Evolutionary conservation across 2,329 filamentous ascomycete genomes (phyloP), one percentile per base, ranked within the genome.

Genomic region (Dactylonectria estremocensis): DNA sequence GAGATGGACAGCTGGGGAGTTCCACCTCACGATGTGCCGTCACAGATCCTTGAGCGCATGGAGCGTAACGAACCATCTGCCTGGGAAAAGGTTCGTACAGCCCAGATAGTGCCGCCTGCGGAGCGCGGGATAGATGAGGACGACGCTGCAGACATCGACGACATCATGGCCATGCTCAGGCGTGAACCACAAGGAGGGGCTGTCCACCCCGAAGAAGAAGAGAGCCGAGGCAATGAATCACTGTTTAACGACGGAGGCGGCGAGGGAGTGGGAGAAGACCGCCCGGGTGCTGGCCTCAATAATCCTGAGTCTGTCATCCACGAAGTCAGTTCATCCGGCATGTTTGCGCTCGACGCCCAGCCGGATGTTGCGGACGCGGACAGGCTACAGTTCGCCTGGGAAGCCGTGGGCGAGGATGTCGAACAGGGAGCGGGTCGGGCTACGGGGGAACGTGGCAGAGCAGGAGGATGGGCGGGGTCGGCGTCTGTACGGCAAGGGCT

Each of bases 1-100:
- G 61, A 63, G 20, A 24, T 63, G 18, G 43, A 63, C 11, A 57
- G 61, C 10, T 63, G 43, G 52, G 52, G 11, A 0, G 22, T 11
- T 1, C 31, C 45, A 8, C 8, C 31, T 9, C 52, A 63, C 16
- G 16, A 22, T 14, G 31, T 57, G 16, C 61, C 52, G 3, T 2
- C 8, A 3, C 22, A 31, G n/a, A 24, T 63, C 3, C 49, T 40
- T 31, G 13, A 52, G 16, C 53, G 31, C 2, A 18, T 64, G 18
- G 48, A 56, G 31, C 31, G 52, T 1, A 31, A 56, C 14, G 40
- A 63, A 43, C 60, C 31, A 1, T n/a, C n/a, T n/a, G n/a, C n/a
- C n/a, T n/a, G n/a, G n/a, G n/a, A n/a, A n/a, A n/a, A n/a, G n/a
- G n/a, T n/a, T n/a, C n/a, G n/a, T n/a, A n/a, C n/a, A n/a, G n/a